Evolutionary conservation across 257 asterid genomes (phyloP).

Genomic region (Solanum bukasovii): DNA sequence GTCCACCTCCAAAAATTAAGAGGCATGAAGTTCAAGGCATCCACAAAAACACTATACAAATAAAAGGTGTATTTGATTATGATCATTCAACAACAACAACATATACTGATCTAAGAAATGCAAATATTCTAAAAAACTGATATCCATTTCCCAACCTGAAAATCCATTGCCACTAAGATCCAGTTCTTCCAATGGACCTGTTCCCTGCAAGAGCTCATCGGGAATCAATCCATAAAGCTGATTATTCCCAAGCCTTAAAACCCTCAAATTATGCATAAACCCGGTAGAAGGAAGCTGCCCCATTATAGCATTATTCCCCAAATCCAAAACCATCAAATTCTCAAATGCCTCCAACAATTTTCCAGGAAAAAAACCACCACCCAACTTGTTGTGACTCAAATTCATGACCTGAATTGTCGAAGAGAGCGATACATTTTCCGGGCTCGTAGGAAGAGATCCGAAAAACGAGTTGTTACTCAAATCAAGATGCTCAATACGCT

Average conservation of each 20-base stretch:
- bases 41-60: neutral
- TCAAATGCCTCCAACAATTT: constrained; percentile 45
- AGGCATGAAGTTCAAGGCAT: neutral
- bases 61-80: neutral
- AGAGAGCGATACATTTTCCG: constrained; percentile 56
- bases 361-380: constrained; percentile 43
- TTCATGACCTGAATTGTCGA: constrained; percentile 48
- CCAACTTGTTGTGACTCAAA: constrained; percentile 55
- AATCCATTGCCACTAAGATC: constrained; percentile 76
- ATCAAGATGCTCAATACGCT: constrained; percentile 64
- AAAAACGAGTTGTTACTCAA: constrained; percentile 54
- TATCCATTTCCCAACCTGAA: constrained; percentile 45
- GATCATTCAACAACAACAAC: neutral
- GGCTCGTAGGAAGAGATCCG: constrained; percentile 43
- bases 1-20: neutral
- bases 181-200: constrained; percentile 49
- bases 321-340: constrained; percentile 60
- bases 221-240: constrained; percentile 57
- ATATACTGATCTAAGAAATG: neutral
- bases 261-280: constrained; percentile 44
- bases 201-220: constrained; percentile 52
- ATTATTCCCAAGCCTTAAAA: constrained; percentile 52
- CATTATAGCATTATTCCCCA: constrained; percentile 43
- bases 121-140: neutral
- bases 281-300: constrained; percentile 60